These are phyloP conservation scores for Rhodotorula sp. DNA, from an alignment of 1,284 basidiomycete genomes.

Conservation along the genomic window DNA sequence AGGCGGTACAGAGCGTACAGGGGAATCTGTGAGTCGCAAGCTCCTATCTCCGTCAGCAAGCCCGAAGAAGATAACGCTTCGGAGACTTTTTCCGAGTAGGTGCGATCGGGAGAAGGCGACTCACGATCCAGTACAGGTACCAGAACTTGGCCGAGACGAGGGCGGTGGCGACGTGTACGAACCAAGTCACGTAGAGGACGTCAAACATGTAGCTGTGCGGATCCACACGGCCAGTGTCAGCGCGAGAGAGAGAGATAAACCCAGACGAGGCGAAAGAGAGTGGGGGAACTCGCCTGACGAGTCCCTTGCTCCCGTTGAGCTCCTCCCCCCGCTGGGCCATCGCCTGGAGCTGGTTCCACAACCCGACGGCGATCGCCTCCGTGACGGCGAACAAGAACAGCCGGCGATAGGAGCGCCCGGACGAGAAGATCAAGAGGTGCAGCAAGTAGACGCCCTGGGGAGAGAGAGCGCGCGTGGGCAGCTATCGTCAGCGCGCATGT, in stretches of 20 bases:
- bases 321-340: slow-evolving; percentile 48
- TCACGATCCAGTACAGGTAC: slow-evolving; percentile 47
- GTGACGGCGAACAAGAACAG: slow-evolving; percentile 39
- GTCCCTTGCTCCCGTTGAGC: slow-evolving; percentile 44
- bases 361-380: slow-evolving; percentile 44
- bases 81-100: no score
- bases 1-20: slow-evolving; percentile 46
- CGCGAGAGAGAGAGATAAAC: no score
- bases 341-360: slow-evolving; percentile 44
- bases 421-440: slow-evolving; percentile 28
- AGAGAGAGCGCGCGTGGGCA: no score
- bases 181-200: slow-evolving; percentile 51
- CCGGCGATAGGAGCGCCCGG: slow-evolving; percentile 25
- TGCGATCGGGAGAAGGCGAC: slow-evolving; percentile 13
- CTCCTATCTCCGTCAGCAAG: not conserved
- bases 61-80: not conserved
- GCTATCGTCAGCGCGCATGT: no score
- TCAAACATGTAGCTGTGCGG: slow-evolving; percentile 49
- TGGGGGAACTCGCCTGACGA: slow-evolving; percentile 44
- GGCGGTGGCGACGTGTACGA: slow-evolving; percentile 47
- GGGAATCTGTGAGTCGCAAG: slow-evolving; percentile 44
- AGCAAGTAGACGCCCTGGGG: slow-evolving; percentile 35
- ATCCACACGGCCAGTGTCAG: not conserved
- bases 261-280: not conserved
- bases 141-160: slow-evolving; percentile 46